Percentiles rank a stretch among this genome's conserved stretches.
phyloP scores from a whole-genome alignment of 495 filamentous ascomycete species.

The Penicillium arizonense region DNA sequence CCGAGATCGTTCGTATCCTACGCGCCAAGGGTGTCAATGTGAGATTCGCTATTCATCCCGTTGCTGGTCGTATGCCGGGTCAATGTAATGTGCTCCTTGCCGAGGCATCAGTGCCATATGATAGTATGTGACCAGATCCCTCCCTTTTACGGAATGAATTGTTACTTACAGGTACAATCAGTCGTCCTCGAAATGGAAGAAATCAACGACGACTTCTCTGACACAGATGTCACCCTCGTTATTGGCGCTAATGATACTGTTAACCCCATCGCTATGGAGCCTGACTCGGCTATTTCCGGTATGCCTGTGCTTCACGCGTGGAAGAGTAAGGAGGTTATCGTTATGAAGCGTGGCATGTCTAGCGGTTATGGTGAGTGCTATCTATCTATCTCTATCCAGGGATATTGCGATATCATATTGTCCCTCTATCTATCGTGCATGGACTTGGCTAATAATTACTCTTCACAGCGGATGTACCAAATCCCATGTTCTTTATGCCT shows the following conservation, averaged over 20 bases:
- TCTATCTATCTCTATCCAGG: neutral
- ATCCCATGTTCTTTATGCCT: slow-evolving; percentile 86
- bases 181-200: slow-evolving; percentile 86
- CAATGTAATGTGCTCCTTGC: slow-evolving; percentile 84
- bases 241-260: slow-evolving; percentile 87
- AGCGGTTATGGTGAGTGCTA: slow-evolving; percentile 67
- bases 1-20: slow-evolving; percentile 70
- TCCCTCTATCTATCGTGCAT: neutral
- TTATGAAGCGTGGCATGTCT: slow-evolving; percentile 82
- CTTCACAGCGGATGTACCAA: slow-evolving; percentile 68
- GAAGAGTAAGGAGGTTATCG: slow-evolving; percentile 86
- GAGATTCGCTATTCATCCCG: slow-evolving; percentile 83
- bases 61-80: slow-evolving; percentile 81
- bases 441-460: no score
- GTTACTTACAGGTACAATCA: slow-evolving; percentile 15
- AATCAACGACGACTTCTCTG: slow-evolving; percentile 82
- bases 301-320: slow-evolving; percentile 86
- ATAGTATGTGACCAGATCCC: slow-evolving; percentile 52
- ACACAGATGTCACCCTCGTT: slow-evolving; percentile 80
- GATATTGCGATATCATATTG: neutral
- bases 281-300: slow-evolving; percentile 73
- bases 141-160: neutral
- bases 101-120: slow-evolving; percentile 79
- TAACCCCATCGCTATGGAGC: slow-evolving; percentile 78
- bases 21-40: slow-evolving; percentile 69